Percentiles rank a stretch among this genome's conserved stretches.
Evolutionary conservation across 805 yeast species (phyloP).

Genomic region (Nakazawaea ernobii): DNA sequence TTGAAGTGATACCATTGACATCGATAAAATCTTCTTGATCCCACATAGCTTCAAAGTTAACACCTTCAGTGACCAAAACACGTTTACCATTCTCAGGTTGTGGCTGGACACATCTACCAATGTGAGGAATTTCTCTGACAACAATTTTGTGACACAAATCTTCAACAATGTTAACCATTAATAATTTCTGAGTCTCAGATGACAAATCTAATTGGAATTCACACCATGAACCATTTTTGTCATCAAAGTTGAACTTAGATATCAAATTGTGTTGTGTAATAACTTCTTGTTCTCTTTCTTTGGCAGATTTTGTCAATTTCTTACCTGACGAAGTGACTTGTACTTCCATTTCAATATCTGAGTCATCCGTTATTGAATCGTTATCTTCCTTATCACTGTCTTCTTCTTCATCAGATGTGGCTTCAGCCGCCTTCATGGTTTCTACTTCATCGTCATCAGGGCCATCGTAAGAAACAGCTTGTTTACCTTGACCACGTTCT

Average conservation of each 20-base stretch:
- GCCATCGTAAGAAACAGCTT: conserved; percentile 87
- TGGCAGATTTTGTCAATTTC: conserved; percentile 54
- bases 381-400: conserved; percentile 33
- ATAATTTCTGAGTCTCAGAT: conserved; percentile 82
- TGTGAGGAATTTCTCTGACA: conserved; percentile 84
- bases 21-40: conserved; percentile 90
- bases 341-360: conserved; percentile 34
- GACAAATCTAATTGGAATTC: conserved; percentile 79
- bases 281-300: conserved; percentile 82
- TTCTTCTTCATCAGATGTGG: conserved; percentile 63
- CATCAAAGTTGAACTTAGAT: conserved; percentile 84
- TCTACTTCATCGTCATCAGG: conserved; percentile 95
- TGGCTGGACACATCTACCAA: conserved; percentile 92
- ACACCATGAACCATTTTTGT: conserved; percentile 86
- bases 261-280: conserved; percentile 68
- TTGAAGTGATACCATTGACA: conserved; percentile 83
- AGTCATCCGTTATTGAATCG: conserved; percentile 34
- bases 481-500: conserved; percentile 59
- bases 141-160: conserved; percentile 85
- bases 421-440: conserved; percentile 78
- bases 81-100: conserved; percentile 65
- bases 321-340: conserved; percentile 21
- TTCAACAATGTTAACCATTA: conserved; percentile 96
- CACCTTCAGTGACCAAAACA: conserved; percentile 92
- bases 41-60: conserved; percentile 97